Conservation (phyloP, 139 green algal genomes). For the Pseudopediastrum boryanum region DNA sequence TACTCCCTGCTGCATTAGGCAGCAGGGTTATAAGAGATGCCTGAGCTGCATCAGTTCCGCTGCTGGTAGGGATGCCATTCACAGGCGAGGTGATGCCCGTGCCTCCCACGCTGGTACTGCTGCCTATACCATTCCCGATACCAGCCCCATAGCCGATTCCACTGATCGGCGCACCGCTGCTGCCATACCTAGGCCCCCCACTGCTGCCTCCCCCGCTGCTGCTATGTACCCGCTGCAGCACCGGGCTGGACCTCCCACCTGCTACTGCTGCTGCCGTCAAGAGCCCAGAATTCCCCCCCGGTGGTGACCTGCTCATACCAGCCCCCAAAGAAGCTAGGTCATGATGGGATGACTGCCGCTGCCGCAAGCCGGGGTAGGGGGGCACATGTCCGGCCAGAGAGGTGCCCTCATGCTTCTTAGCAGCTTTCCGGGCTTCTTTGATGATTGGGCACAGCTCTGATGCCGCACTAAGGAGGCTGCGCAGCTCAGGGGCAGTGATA, state of each 20-base stretch:
- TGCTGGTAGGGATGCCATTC: no score
- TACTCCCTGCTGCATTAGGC: not conserved
- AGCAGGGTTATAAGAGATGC: no score
- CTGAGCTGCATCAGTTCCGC: no score
- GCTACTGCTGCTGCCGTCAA: constrained; percentile 27
- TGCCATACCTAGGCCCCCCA: constrained; percentile 41
- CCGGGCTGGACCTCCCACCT: not conserved
- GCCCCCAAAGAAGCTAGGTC: constrained; percentile 34
- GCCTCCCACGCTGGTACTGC: not conserved
- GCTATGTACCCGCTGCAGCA: not conserved
- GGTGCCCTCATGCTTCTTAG: constrained; percentile 24
- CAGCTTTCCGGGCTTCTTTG: constrained; percentile 60
- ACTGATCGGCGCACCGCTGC: constrained; percentile 14
- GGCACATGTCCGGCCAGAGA: constrained; percentile 41
- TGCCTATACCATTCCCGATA: not conserved
- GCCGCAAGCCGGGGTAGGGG: constrained; percentile 50
- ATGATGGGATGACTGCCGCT: constrained; percentile 32
- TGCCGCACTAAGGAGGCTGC: constrained; percentile 51
- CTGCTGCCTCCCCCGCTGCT: constrained; percentile 38
- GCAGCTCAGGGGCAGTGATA: constrained; percentile 91
- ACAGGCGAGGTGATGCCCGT: no score
- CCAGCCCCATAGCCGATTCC: not conserved
- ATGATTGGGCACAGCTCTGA: constrained; percentile 65
- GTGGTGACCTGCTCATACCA: no score
- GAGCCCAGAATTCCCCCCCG: no score